Conservation (phyloP, 768 basidiomycete genomes). For the Boletus reticulatus region DNA sequence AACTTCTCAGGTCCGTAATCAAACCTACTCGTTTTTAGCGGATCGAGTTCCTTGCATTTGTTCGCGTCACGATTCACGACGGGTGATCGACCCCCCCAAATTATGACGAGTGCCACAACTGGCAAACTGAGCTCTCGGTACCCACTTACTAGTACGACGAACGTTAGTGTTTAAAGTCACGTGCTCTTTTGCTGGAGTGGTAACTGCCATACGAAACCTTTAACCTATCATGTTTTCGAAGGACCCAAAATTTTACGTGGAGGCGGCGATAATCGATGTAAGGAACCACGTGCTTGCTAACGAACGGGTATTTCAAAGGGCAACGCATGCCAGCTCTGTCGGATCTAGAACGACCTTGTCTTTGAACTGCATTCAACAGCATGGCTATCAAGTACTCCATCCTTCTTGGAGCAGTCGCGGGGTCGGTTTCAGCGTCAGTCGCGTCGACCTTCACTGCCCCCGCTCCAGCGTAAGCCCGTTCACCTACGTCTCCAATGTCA, state of each 20-base stretch:
- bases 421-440: conserved; percentile 21
- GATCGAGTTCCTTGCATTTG: too few species aligned
- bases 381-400: conserved; percentile 16
- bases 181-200: background rate
- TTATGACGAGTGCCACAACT: too few species aligned
- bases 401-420: conserved; percentile 14
- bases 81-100: too few species aligned
- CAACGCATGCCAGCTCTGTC: too few species aligned
- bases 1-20: too few species aligned
- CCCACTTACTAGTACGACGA: background rate
- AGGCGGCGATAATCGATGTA: background rate
- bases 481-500: background rate
- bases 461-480: conserved; percentile 24
- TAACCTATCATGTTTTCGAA: too few species aligned
- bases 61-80: too few species aligned
- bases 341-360: too few species aligned
- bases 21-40: too few species aligned
- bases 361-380: background rate
- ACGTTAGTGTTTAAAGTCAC: background rate
- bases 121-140: too few species aligned
- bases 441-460: conserved; percentile 29
- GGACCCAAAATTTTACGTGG: too few species aligned
- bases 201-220: too few species aligned
- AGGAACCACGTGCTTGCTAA: conserved; percentile 7
- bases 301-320: conserved; percentile 10